phyloP scores from a whole-genome alignment of 495 filamentous ascomycete genomes.

The Hypoxylon lienhwacheense region DNA sequence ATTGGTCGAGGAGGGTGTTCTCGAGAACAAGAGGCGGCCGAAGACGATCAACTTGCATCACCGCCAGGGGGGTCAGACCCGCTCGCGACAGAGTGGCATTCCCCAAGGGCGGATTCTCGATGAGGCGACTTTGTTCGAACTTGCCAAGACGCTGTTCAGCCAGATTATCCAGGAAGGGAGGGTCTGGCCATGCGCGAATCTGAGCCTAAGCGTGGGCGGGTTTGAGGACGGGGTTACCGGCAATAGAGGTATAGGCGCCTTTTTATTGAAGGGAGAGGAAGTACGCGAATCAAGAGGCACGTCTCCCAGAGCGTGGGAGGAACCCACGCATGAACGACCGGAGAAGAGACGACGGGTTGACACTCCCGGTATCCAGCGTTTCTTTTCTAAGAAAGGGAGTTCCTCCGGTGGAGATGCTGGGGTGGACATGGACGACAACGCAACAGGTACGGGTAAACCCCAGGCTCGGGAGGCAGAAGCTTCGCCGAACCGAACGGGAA shows the following conservation, averaged over 20 bases:
- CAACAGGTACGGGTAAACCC: conserved; percentile 27
- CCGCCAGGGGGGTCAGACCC: conserved; percentile 67
- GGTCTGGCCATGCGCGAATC: conserved; percentile 83
- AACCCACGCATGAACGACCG: conserved; percentile 41
- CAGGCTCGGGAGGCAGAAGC: conserved; percentile 23
- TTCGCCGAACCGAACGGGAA: conserved; percentile 31
- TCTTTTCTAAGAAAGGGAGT: conserved; percentile 52
- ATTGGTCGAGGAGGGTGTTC: conserved; percentile 86
- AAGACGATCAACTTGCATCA: conserved; percentile 83
- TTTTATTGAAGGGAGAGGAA: conserved; percentile 77
- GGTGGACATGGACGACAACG: conserved; percentile 34
- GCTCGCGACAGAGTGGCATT: conserved; percentile 74
- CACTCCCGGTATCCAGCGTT: conserved; percentile 58
- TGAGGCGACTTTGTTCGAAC: conserved; percentile 71
- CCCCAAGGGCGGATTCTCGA: conserved; percentile 72
- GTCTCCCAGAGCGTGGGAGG: conserved; percentile 34
- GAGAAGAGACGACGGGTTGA: conserved; percentile 59
- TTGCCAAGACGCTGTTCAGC: conserved; percentile 72
- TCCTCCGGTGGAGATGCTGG: conserved; percentile 33
- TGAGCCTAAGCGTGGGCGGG: conserved; percentile 81
- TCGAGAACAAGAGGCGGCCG: conserved; percentile 85
- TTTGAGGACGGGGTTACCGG: conserved; percentile 86
- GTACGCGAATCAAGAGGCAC: conserved; percentile 53
- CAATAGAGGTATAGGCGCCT: conserved; percentile 83
- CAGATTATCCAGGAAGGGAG: conserved; percentile 76